phyloP scores from a whole-genome alignment of 495 filamentous ascomycete species.

The Talaromyces proteolyticus region DNA sequence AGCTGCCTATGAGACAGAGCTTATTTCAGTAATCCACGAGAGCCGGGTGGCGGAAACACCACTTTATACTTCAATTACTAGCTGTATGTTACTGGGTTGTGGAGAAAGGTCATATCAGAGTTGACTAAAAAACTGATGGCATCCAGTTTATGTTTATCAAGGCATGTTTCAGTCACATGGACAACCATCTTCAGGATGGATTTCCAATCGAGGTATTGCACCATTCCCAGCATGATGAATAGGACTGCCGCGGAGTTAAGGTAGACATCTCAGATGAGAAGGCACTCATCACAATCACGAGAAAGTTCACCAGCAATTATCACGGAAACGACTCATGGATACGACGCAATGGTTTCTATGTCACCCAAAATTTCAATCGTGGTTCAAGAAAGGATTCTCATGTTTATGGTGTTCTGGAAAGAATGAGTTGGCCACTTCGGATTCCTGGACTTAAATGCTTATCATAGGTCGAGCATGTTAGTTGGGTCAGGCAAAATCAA shows the following conservation, averaged over 20 bases:
- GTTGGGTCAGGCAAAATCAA: constrained; percentile 23
- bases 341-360: constrained; percentile 17
- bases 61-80: background rate
- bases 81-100: background rate
- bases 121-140: background rate
- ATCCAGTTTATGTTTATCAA: background rate
- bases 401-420: constrained; percentile 21
- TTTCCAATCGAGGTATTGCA: background rate
- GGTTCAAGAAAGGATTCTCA: constrained; percentile 9
- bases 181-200: background rate
- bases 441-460: constrained; percentile 7
- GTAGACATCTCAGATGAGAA: constrained; percentile 1
- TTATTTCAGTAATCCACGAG: constrained; percentile 12
- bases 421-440: constrained; percentile 8
- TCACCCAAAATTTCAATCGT: constrained; percentile 14
- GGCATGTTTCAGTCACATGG: background rate
- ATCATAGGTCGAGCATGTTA: constrained; percentile 7
- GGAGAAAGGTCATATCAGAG: background rate
- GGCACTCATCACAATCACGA: constrained; percentile 12
- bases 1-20: constrained; percentile 25
- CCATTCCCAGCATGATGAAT: background rate
- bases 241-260: background rate
- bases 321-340: constrained; percentile 10
- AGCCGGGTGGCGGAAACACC: constrained; percentile 3
- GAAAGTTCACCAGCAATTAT: constrained; percentile 12